Evolutionary conservation across 1,284 basidiomycete genomes (phyloP).

Genomic region (Rhodotorula sp.): DNA sequence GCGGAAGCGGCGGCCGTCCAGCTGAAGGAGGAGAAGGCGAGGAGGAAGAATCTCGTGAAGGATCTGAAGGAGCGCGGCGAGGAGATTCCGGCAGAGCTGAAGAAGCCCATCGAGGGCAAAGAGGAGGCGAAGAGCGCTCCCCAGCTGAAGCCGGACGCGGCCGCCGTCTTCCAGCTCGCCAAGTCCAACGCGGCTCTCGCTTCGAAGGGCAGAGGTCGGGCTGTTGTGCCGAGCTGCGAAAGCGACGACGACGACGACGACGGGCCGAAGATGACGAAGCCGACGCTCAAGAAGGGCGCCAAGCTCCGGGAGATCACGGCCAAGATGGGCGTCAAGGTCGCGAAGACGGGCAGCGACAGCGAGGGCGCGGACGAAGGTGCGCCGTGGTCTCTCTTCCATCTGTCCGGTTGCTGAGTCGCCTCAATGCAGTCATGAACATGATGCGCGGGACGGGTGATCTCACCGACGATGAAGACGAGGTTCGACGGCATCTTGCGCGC

Average conservation of each 20-base stretch:
- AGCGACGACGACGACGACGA: background rate
- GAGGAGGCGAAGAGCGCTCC: slow-evolving; percentile 1
- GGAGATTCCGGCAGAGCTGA: slow-evolving; percentile 1
- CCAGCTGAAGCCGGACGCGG: slow-evolving; percentile 3
- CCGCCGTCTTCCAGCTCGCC: background rate
- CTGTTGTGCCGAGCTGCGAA: background rate
- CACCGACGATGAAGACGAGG: background rate
- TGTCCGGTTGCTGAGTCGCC: too few species aligned
- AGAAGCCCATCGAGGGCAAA: slow-evolving; percentile 2
- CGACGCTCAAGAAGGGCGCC: slow-evolving; percentile 8
- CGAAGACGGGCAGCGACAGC: background rate
- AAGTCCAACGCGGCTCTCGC: background rate
- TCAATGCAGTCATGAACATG: background rate
- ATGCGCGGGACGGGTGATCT: background rate
- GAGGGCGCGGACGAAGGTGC: slow-evolving; percentile 2
- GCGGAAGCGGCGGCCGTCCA: too few species aligned
- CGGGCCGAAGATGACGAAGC: background rate
- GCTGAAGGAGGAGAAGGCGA: too few species aligned
- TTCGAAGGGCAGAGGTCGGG: background rate
- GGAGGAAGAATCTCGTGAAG: background rate
- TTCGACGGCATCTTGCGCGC: slow-evolving; percentile 21
- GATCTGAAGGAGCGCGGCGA: slow-evolving; percentile 13
- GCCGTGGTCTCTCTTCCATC: background rate
- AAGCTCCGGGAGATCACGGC: slow-evolving; percentile 14
- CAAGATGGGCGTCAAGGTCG: background rate